Evolutionary conservation across 441 rosid species (phyloP).

Genomic region (Arabidopsis hybrid): DNA sequence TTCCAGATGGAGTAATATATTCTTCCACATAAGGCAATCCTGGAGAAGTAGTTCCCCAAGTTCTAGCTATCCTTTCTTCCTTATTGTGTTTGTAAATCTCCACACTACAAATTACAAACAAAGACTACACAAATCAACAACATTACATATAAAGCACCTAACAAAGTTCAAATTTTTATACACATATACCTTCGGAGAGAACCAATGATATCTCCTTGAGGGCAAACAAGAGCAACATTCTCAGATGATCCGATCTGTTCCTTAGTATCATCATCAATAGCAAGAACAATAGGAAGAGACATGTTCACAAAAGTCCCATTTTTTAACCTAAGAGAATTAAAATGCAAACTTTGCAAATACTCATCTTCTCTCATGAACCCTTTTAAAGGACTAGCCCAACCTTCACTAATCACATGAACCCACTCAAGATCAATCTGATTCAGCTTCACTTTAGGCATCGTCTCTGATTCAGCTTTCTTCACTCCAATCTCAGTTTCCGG

Average conservation of each 20-base stretch:
- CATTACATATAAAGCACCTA: too few relatives aligned
- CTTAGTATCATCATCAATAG: slow-evolving; percentile 77
- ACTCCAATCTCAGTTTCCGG: slow-evolving; percentile 58
- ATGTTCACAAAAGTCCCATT: slow-evolving; percentile 75
- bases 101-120: slow-evolving; percentile 53
- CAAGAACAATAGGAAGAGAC: slow-evolving; percentile 97
- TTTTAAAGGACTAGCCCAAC: slow-evolving; percentile 94
- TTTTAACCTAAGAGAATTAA: slow-evolving; percentile 65
- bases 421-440: slow-evolving; percentile 86
- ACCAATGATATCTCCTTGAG: slow-evolving; percentile 70
- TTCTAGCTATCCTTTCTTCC: slow-evolving; percentile 91
- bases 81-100: slow-evolving; percentile 91
- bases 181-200: slow-evolving; percentile 55
- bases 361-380: slow-evolving; percentile 96
- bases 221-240: slow-evolving; percentile 65
- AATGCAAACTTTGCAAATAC: slow-evolving; percentile 90
- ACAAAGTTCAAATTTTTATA: too few relatives aligned
- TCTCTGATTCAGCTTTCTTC: slow-evolving; percentile 65
- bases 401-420: slow-evolving; percentile 95
- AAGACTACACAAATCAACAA: neutral
- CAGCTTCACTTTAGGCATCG: slow-evolving; percentile 70
- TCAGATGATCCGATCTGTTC: slow-evolving; percentile 65
- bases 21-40: slow-evolving; percentile 95
- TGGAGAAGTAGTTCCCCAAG: slow-evolving; percentile 90
- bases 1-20: slow-evolving; percentile 70